Evolutionary conservation across 495 filamentous ascomycete species (phyloP).

Genomic region (Xanthoparmelia taractica): DNA sequence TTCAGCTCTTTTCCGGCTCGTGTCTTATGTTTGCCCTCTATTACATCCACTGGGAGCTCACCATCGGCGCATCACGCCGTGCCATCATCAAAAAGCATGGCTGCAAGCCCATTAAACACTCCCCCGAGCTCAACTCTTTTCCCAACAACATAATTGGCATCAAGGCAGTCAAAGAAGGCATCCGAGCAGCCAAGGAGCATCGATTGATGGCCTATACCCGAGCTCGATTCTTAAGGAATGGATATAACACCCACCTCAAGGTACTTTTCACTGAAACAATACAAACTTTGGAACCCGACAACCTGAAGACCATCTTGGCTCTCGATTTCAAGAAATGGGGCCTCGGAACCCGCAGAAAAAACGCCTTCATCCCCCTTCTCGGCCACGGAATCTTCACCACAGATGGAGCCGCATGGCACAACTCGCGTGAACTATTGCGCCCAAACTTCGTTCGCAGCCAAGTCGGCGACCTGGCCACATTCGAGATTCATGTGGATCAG

Average conservation of each 20-base stretch:
- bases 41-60: conserved; percentile 21
- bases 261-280: conserved; percentile 33
- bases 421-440: conserved; percentile 46
- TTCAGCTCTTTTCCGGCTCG: background rate
- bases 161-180: background rate
- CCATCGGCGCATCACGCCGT: conserved; percentile 19
- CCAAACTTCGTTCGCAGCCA: conserved; percentile 32
- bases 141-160: conserved; percentile 14
- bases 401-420: conserved; percentile 60
- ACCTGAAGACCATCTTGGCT: conserved; percentile 77
- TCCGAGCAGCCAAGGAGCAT: conserved; percentile 6
- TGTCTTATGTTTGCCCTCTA: conserved; percentile 10
- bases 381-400: conserved; percentile 61
- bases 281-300: conserved; percentile 67
- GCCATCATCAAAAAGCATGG: conserved; percentile 22
- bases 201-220: conserved; percentile 4
- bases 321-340: conserved; percentile 68
- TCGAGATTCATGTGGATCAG: conserved; percentile 50
- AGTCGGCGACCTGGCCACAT: conserved; percentile 41
- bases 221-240: conserved; percentile 11
- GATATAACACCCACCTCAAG: conserved; percentile 29
- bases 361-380: conserved; percentile 43
- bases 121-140: conserved; percentile 16
- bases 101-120: conserved; percentile 19
- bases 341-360: conserved; percentile 37